phyloP scores from a whole-genome alignment of 805 yeast species.

The Hagleromyces aurorensis region DNA sequence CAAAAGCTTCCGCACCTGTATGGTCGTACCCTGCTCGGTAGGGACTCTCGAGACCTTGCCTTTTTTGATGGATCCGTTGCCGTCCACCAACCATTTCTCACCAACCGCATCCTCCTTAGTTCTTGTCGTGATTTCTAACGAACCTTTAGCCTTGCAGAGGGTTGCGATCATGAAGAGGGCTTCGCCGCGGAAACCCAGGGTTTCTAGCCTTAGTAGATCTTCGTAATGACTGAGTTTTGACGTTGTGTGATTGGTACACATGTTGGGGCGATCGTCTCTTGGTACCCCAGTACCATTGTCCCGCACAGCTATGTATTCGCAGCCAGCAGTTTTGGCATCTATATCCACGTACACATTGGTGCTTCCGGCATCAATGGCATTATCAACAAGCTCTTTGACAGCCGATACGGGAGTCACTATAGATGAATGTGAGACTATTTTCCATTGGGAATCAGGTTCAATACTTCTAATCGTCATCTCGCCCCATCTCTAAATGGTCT shows the following conservation, averaged over 20 bases:
- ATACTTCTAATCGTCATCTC: constrained; percentile 17
- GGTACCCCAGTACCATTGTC: constrained; percentile 38
- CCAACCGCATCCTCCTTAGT: constrained; percentile 28
- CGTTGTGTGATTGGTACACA: constrained; percentile 36
- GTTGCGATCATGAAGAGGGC: constrained; percentile 36
- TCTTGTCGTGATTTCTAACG: constrained; percentile 28
- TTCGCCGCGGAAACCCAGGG: constrained; percentile 46
- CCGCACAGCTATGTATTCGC: constrained; percentile 25
- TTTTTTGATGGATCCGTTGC: constrained; percentile 21
- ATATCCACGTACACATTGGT: constrained; percentile 32
- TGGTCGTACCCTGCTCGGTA: constrained; percentile 32
- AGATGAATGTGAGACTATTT: constrained; percentile 25
- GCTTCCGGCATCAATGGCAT: constrained; percentile 34
- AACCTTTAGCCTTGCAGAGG: constrained; percentile 18
- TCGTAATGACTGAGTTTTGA: constrained; percentile 32
- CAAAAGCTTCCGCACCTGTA: constrained; percentile 30
- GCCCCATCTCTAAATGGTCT: no score
- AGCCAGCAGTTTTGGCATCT: constrained; percentile 35
- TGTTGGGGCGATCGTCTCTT: constrained; percentile 22
- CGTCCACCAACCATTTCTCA: constrained; percentile 32
- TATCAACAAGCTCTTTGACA: constrained; percentile 36
- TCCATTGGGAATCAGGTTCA: constrained; percentile 10
- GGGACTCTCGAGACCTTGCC: constrained; percentile 19
- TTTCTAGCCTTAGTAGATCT: constrained; percentile 26
- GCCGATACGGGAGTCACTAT: constrained; percentile 32